Evolutionary conservation across 106 monocot species (phyloP).

Genomic region (Dactylorhiza incarnata): DNA sequence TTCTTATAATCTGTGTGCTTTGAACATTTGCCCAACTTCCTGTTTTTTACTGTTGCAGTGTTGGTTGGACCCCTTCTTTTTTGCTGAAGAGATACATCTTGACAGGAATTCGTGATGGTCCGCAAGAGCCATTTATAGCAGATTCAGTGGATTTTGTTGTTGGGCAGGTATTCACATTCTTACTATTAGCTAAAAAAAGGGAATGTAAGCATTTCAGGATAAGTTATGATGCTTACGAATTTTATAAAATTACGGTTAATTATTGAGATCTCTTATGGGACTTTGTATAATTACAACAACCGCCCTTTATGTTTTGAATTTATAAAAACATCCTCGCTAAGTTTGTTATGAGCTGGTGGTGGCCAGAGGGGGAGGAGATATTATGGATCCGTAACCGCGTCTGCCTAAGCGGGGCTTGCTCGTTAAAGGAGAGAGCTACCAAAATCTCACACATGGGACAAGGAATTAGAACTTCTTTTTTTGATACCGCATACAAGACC

Average conservation of each 20-base stretch:
- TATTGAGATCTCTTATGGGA: too few relatives aligned
- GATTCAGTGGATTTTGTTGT: slow-evolving; percentile 97
- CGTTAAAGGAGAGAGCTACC: too few relatives aligned
- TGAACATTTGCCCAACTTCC: not conserved
- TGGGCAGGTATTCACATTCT: slow-evolving; percentile 43
- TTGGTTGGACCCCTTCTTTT: slow-evolving; percentile 94
- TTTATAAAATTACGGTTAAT: not conserved
- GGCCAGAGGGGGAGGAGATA: too few relatives aligned
- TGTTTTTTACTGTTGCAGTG: slow-evolving; percentile 48
- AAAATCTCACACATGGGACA: too few relatives aligned
- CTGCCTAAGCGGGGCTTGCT: too few relatives aligned
- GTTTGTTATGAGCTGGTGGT: too few relatives aligned
- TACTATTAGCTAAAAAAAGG: slow-evolving; percentile 7
- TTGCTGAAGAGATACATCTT: slow-evolving; percentile 90
- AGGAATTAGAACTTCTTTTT: too few relatives aligned
- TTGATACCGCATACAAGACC: too few relatives aligned
- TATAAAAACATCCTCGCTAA: too few relatives aligned
- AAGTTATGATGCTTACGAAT: not conserved
- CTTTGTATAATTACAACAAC: too few relatives aligned
- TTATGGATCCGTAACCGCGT: too few relatives aligned
- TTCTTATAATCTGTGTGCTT: not conserved
- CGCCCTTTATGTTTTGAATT: too few relatives aligned
- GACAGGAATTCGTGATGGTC: slow-evolving; percentile 85
- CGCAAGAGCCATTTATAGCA: slow-evolving; percentile 96
- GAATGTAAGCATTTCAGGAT: not conserved